Evolutionary conservation across 75 land plant genomes (phyloP), one percentile per base, ranked within the genome.

Genomic region (Pinus tabuliformis): DNA sequence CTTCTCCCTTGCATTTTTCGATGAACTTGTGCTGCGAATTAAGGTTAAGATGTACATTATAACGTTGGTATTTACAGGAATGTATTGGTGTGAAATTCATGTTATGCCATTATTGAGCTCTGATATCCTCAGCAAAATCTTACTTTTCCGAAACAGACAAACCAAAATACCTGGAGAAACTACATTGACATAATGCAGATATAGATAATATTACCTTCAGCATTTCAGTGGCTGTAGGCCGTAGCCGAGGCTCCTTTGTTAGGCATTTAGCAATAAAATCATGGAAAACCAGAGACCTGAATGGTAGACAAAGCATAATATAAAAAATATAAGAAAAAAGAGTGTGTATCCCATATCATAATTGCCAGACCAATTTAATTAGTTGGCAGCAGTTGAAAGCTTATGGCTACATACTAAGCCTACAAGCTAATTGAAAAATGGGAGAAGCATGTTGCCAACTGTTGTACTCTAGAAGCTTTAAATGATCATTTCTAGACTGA

Each of bases 201-300:
- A 42, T 4, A 62, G 5, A 79, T 9, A 64, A 56, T 17, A 30
- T 57, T 85, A 90, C 98, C 90, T 87, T 86, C 65, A 97, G 81
- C 92, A 97, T 81, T 49, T 95, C 92, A 59, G 85, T 77, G 57
- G 99, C 98, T 63, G 92, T 83, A 62, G 99, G 98, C 17, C 99
- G 90, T n/a, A 86, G 42, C 24, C 98, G 90, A 20, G 99, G 94
- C 60, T 97, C 99, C 74, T 97, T 97, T 39, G 99, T 97, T 12
- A 97, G 89, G 72, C 99, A 95, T 73, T 95, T 95, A 3, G 98
- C 96, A 57, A 93, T 87, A 81, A 93, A 95, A 80, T 95, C 98
- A 83, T 95, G 98, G 37, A 95, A 95, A 17, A 95, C 79, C 57
- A 95, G 82, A 58, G 95, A 93, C 95, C 95, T 93, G 80, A 20